phyloP scores from a whole-genome alignment of 2,329 filamentous ascomycete species.

The Exophiala sp. region DNA sequence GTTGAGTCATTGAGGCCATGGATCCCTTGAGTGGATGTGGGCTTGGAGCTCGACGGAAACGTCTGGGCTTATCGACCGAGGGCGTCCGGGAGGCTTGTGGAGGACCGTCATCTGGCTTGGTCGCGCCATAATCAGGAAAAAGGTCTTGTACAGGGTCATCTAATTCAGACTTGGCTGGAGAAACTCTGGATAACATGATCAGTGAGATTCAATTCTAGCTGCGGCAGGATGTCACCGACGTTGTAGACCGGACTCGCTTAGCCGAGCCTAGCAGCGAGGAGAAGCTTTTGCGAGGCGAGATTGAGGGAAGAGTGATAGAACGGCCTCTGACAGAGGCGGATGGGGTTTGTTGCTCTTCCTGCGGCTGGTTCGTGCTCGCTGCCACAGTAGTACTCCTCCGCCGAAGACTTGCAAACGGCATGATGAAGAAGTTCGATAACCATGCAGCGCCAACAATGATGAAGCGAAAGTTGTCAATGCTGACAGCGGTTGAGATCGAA shows the following conservation, averaged over 20 bases:
- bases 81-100: background rate
- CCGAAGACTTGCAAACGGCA: slow-evolving; percentile 20
- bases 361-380: background rate
- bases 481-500: background rate
- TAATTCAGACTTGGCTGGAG: background rate
- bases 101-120: slow-evolving; percentile 4
- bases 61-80: slow-evolving; percentile 4
- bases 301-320: slow-evolving; percentile 6
- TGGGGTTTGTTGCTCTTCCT: slow-evolving; percentile 4
- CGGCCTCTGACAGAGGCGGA: slow-evolving; percentile 7
- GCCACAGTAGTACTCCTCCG: slow-evolving; percentile 6
- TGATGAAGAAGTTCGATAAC: background rate
- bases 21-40: slow-evolving; percentile 17
- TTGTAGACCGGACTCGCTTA: slow-evolving; percentile 9
- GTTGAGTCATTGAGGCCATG: background rate
- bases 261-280: slow-evolving; percentile 11
- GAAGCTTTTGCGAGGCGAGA: slow-evolving; percentile 18
- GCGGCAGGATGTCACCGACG: slow-evolving; percentile 2
- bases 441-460: background rate
- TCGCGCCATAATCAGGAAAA: slow-evolving; percentile 9
- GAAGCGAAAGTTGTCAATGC: slow-evolving; percentile 1
- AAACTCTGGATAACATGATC: background rate
- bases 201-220: background rate
- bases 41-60: slow-evolving; percentile 13
- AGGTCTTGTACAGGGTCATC: slow-evolving; percentile 13